Conservation (phyloP, 192 early-diverging fungal species). For the Rhizoclosmatium globosum region DNA sequence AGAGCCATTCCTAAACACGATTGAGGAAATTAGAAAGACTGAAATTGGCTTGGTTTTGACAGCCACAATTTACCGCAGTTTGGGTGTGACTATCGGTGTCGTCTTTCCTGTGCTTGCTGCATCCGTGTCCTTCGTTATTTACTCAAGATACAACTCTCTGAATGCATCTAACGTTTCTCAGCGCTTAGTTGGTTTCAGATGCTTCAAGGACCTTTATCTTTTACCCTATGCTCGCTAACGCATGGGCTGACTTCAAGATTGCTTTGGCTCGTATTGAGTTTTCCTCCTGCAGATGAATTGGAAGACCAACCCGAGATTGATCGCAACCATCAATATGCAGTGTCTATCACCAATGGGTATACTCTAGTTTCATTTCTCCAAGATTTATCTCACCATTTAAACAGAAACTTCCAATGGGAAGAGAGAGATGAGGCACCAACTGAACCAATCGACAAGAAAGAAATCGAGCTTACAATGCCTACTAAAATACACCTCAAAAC, state of each 20-base stretch:
- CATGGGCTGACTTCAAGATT: constrained; percentile 57
- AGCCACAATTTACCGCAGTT: neutral
- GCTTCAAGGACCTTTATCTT: constrained; percentile 34
- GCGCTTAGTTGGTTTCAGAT: constrained; percentile 52
- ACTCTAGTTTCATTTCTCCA: constrained; percentile 54
- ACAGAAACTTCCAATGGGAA: constrained; percentile 61
- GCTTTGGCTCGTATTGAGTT: constrained; percentile 53
- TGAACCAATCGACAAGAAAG: neutral
- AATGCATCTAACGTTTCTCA: constrained; percentile 55
- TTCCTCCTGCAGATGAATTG: constrained; percentile 69
- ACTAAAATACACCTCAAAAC: constrained; percentile 22
- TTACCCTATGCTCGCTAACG: constrained; percentile 41
- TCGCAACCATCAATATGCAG: constrained; percentile 52
- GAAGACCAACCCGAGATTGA: constrained; percentile 60
- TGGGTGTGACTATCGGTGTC: constrained; percentile 19
- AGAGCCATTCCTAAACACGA: constrained; percentile 37
- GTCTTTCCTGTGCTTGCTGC: constrained; percentile 8
- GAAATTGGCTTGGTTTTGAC: constrained; percentile 18
- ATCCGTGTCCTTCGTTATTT: constrained; percentile 60
- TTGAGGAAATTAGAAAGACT: constrained; percentile 44
- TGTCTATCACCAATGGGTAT: constrained; percentile 67
- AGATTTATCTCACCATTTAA: constrained; percentile 66
- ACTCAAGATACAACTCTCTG: constrained; percentile 62
- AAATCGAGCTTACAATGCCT: neutral
- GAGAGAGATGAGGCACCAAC: constrained; percentile 56